Conservation (phyloP, 2,329 filamentous ascomycete genomes). For the Colletotrichum cuscutae region DNA sequence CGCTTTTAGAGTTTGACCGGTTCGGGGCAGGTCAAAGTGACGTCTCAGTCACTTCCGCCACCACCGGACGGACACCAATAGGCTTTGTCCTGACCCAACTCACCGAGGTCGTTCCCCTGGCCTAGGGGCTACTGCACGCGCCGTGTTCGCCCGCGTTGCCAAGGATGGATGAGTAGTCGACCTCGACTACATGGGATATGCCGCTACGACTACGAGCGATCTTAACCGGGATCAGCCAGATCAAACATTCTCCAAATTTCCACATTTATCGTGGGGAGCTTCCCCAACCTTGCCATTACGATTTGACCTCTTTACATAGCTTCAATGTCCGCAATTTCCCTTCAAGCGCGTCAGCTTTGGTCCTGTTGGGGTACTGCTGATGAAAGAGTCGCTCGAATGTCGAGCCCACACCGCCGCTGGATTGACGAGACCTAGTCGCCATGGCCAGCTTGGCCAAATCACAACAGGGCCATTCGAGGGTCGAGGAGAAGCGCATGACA, state of each 20-base stretch:
- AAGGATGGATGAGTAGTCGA: neutral
- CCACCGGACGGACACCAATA: neutral
- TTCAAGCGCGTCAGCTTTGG: neutral
- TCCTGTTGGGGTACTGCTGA: neutral
- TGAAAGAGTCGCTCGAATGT: neutral
- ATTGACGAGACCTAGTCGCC: slow-evolving; percentile 3
- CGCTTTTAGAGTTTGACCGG: slow-evolving; percentile 9
- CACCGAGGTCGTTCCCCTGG: neutral
- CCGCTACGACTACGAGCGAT: neutral
- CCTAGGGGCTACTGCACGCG: neutral
- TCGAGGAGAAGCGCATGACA: slow-evolving; percentile 13
- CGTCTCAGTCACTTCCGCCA: slow-evolving; percentile 14
- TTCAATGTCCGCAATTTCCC: neutral
- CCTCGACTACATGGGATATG: neutral
- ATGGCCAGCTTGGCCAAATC: slow-evolving; percentile 24
- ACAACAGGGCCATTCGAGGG: neutral
- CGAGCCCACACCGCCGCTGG: neutral
- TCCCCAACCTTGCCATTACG: neutral
- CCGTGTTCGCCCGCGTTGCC: neutral
- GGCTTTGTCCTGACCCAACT: neutral
- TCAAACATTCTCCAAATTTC: slow-evolving; percentile 8
- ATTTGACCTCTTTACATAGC: neutral
- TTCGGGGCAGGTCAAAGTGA: slow-evolving; percentile 13
- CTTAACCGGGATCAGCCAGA: neutral
- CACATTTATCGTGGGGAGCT: neutral